Conservation (phyloP, 1,139 yeast genomes). For the Kodamaea arcana region DNA sequence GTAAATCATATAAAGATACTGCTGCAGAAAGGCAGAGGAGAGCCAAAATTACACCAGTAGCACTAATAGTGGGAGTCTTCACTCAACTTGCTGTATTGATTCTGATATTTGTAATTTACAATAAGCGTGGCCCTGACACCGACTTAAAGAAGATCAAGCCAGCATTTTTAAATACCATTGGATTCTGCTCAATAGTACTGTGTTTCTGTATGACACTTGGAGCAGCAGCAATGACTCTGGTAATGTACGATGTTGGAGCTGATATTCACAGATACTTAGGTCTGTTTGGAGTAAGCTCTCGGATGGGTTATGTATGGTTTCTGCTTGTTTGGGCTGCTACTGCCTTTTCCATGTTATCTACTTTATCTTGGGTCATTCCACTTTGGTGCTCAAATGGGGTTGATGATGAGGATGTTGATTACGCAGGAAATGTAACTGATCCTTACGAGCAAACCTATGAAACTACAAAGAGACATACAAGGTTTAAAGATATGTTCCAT, state of each 20-base stretch:
- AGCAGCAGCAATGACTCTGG: constrained; percentile 22
- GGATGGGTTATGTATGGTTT: constrained; percentile 41
- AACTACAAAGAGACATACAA: constrained; percentile 2
- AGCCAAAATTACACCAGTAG: constrained; percentile 21
- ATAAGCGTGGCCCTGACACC: constrained; percentile 25
- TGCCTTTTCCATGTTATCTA: constrained; percentile 15
- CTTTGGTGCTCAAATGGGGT: constrained; percentile 44
- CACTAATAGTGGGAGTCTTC: constrained; percentile 22
- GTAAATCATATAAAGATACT: constrained; percentile 15
- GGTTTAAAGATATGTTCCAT: constrained; percentile 9
- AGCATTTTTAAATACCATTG: constrained; percentile 28
- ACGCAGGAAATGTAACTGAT: constrained; percentile 3
- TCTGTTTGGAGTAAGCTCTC: constrained; percentile 42
- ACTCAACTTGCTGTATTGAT: constrained; percentile 26
- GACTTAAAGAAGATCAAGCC: constrained; percentile 29
- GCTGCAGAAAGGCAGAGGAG: constrained; percentile 16
- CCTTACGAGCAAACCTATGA: constrained; percentile 2
- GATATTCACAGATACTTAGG: constrained; percentile 34
- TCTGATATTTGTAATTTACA: constrained; percentile 31
- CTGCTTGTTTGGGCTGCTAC: constrained; percentile 36
- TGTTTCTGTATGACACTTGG: constrained; percentile 28
- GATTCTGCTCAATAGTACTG: constrained; percentile 31
- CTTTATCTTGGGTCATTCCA: constrained; percentile 39
- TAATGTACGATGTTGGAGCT: constrained; percentile 20
- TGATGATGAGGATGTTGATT: constrained; percentile 16